phyloP scores from a whole-genome alignment of 2,329 filamentous ascomycete species.

The Botrytis tulipae region DNA sequence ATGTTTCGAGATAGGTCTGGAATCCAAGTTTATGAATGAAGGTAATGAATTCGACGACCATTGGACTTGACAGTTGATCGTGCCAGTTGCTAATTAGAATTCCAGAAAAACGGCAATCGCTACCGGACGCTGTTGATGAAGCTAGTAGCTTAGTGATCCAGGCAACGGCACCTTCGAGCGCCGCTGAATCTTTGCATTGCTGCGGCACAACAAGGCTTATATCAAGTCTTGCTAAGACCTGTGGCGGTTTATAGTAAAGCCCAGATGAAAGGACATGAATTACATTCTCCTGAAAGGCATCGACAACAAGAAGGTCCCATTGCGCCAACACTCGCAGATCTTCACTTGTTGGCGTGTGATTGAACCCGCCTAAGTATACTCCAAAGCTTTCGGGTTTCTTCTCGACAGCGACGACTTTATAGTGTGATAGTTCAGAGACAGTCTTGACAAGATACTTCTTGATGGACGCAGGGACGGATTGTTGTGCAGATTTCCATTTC shows the following conservation, averaged over 20 bases:
- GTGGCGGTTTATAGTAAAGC: slow-evolving; percentile 24
- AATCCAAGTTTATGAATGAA: slow-evolving; percentile 32
- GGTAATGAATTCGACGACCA: slow-evolving; percentile 30
- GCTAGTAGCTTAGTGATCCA: slow-evolving; percentile 20
- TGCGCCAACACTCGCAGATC: slow-evolving; percentile 41
- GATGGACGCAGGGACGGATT: slow-evolving; percentile 20
- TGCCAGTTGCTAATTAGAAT: slow-evolving; percentile 31
- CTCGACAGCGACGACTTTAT: slow-evolving; percentile 24
- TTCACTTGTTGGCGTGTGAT: slow-evolving; percentile 35
- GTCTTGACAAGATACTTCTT: slow-evolving; percentile 26
- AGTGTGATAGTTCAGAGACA: slow-evolving; percentile 22
- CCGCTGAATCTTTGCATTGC: slow-evolving; percentile 13
- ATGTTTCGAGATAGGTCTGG: slow-evolving; percentile 31
- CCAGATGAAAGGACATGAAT: slow-evolving; percentile 37
- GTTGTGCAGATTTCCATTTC: slow-evolving; percentile 23
- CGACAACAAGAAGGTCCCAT: slow-evolving; percentile 47
- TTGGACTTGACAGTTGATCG: slow-evolving; percentile 17
- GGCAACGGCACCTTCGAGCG: not conserved
- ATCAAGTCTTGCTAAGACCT: slow-evolving; percentile 31
- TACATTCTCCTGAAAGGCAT: slow-evolving; percentile 43
- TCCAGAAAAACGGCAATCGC: slow-evolving; percentile 27
- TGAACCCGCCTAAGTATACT: slow-evolving; percentile 45
- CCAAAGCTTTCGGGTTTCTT: slow-evolving; percentile 37
- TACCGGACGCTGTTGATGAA: slow-evolving; percentile 25
- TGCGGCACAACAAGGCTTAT: slow-evolving; percentile 22